phyloP scores from a whole-genome alignment of 805 yeast genomes.

The Yarrowia alimentaria region DNA sequence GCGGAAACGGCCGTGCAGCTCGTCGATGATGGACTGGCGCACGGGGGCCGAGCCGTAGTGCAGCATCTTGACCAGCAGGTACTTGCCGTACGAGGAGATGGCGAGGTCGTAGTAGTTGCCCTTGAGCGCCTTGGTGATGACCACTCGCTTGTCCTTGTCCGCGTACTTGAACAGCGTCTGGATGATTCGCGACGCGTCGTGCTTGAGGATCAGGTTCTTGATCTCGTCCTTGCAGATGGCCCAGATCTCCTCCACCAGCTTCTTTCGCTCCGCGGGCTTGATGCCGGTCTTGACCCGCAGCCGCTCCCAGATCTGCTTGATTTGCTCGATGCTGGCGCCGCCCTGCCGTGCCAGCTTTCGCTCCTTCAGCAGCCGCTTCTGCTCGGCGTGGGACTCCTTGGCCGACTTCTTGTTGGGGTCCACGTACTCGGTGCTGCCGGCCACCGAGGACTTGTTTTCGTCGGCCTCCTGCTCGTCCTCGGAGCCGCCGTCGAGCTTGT shows the following conservation, averaged over 20 bases:
- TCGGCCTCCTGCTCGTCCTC: constrained; percentile 40
- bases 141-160: constrained; percentile 71
- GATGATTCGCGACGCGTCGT: constrained; percentile 93
- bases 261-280: constrained; percentile 71
- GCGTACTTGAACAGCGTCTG: constrained; percentile 90
- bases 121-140: constrained; percentile 63
- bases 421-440: no score
- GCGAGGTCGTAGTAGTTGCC: constrained; percentile 80
- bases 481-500: constrained; percentile 29
- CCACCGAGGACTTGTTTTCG: constrained; percentile 39
- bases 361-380: constrained; percentile 70
- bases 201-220: constrained; percentile 85
- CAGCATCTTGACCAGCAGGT: constrained; percentile 78
- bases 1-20: constrained; percentile 85
- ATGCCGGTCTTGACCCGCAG: constrained; percentile 81
- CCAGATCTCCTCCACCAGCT: constrained; percentile 83
- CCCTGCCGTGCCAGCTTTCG: constrained; percentile 84
- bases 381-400: constrained; percentile 76
- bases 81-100: constrained; percentile 91
- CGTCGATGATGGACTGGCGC: constrained; percentile 70
- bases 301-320: constrained; percentile 87
- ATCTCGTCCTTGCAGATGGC: constrained; percentile 71
- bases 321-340: constrained; percentile 80
- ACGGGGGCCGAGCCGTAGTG: constrained; percentile 89
- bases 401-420: no score